Evolutionary conservation across 495 filamentous ascomycete species (phyloP).

Genomic region (Talaromyces ruber): DNA sequence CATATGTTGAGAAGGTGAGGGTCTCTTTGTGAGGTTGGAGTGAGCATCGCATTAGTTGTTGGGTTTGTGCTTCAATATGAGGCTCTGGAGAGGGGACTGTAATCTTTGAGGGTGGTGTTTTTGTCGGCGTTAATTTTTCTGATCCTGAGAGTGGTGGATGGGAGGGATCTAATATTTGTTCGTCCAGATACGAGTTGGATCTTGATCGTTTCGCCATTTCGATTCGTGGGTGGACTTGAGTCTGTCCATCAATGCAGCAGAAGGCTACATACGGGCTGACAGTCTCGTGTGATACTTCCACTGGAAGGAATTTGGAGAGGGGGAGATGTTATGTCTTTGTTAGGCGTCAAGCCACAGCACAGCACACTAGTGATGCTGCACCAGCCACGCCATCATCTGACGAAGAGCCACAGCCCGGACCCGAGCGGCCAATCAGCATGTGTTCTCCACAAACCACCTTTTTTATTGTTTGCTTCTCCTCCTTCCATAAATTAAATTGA

Average conservation of each 20-base stretch:
- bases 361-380: not conserved
- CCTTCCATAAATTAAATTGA: not conserved
- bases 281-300: not conserved
- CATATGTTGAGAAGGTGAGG: slow-evolving; percentile 61
- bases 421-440: not conserved
- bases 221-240: not conserved
- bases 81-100: not conserved
- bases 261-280: not conserved
- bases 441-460: not conserved
- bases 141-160: not conserved
- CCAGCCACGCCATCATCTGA: slow-evolving; percentile 1
- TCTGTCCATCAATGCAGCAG: not conserved
- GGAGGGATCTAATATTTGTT: not conserved
- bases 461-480: not conserved
- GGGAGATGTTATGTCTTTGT: not conserved
- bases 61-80: not conserved
- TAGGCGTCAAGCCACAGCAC: not conserved
- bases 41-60: slow-evolving; percentile 58
- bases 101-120: slow-evolving; percentile 3
- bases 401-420: not conserved
- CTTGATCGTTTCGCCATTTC: slow-evolving; percentile 54
- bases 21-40: slow-evolving; percentile 69
- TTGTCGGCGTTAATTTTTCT: not conserved
- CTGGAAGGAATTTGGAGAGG: not conserved
- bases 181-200: slow-evolving; percentile 26